Conservation (phyloP, 2,329 filamentous ascomycete genomes). For the Epicoccum nigrum region DNA sequence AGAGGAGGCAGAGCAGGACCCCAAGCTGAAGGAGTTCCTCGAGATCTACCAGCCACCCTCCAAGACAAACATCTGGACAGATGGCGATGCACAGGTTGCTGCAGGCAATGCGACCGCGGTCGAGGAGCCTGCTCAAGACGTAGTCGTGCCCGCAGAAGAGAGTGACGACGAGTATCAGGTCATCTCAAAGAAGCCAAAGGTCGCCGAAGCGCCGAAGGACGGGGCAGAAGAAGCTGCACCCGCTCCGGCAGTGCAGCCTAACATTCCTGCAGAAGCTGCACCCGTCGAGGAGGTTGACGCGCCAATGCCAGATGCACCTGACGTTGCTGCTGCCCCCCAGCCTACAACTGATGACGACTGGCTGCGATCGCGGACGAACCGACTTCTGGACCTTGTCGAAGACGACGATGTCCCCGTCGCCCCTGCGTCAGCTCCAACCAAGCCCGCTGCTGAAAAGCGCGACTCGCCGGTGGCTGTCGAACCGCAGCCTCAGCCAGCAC, state of each 20-base stretch:
- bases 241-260: neutral
- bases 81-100: conserved; percentile 53
- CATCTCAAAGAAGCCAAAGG: conserved; percentile 57
- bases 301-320: conserved; percentile 23
- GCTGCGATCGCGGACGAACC: conserved; percentile 86
- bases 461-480: conserved; percentile 17
- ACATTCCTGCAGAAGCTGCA: neutral
- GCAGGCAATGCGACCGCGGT: conserved; percentile 16
- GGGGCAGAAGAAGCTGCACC: conserved; percentile 13
- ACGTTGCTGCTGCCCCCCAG: conserved; percentile 32
- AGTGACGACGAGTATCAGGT: conserved; percentile 79
- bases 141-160: conserved; percentile 53
- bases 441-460: conserved; percentile 20
- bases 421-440: conserved; percentile 9
- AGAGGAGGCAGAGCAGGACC: conserved; percentile 64
- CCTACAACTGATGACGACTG: conserved; percentile 81
- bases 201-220: conserved; percentile 10
- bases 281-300: conserved; percentile 22
- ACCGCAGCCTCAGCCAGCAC: conserved; percentile 3
- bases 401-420: conserved; percentile 63
- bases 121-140: conserved; percentile 27
- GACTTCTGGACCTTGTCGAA: conserved; percentile 82
- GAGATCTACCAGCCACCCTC: conserved; percentile 76
- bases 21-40: conserved; percentile 85
- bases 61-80: conserved; percentile 68